Evolutionary conservation across 306 rosid species (phyloP).

Genomic region (Lagenaria siceraria): DNA sequence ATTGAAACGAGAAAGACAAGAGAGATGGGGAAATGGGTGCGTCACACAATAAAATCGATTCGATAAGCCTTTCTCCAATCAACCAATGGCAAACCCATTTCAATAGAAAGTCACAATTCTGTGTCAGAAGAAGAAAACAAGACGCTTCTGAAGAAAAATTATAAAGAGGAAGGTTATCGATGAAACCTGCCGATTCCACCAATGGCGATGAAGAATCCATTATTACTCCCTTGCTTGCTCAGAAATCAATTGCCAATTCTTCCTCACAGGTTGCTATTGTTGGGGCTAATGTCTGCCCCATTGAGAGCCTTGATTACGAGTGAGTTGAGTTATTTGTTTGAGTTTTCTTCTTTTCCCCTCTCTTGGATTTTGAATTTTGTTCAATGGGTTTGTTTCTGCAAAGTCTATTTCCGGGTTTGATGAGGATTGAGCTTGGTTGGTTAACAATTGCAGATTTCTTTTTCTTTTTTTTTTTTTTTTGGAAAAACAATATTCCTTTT

Average conservation of each 20-base stretch:
- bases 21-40: not conserved
- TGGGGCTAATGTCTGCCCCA: constrained; percentile 80
- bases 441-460: too few species aligned
- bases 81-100: not conserved
- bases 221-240: constrained; percentile 35
- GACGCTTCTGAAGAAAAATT: not conserved
- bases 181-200: not conserved
- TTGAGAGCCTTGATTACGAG: constrained; percentile 98
- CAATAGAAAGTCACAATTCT: not conserved
- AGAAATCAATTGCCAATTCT: constrained; percentile 34
- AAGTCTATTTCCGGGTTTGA: not conserved
- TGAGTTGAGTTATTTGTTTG: too few species aligned
- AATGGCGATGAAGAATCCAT: constrained; percentile 30
- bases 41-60: not conserved
- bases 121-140: not conserved
- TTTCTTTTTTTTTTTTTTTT: too few species aligned
- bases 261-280: constrained; percentile 88
- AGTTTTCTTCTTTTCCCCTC: not conserved
- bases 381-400: not conserved
- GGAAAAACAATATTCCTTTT: too few species aligned
- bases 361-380: not conserved
- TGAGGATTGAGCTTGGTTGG: not conserved
- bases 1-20: not conserved
- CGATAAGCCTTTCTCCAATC: not conserved
- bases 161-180: not conserved